Percentiles rank a stretch among this genome's conserved stretches.
phyloP scores from a whole-genome alignment of 2,329 filamentous ascomycete genomes.

The Bimuria novae-zelandiae region DNA sequence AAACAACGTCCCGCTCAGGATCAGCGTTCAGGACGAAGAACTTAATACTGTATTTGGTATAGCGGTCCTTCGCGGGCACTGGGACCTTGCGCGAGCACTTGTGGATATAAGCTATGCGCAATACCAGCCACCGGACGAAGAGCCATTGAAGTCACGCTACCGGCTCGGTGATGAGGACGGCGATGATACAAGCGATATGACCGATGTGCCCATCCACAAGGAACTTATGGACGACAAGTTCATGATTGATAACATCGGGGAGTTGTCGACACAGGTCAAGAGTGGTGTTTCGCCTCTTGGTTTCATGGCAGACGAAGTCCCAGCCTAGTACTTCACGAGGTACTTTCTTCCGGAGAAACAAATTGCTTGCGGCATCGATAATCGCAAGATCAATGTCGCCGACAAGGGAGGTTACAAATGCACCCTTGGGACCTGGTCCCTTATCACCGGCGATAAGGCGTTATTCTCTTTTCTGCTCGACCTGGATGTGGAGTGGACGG shows the following conservation, averaged over 20 bases:
- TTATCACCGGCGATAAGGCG: conserved; percentile 58
- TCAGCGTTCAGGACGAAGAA: conserved; percentile 61
- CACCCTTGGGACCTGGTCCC: conserved; percentile 50
- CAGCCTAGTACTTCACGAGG: conserved; percentile 4
- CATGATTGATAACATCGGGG: conserved; percentile 76
- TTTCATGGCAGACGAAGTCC: conserved; percentile 52
- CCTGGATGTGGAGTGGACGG: conserved; percentile 53
- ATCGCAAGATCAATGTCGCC: conserved; percentile 2
- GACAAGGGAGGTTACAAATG: background rate
- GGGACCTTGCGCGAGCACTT: conserved; percentile 66
- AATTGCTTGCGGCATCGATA: conserved; percentile 13
- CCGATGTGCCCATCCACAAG: conserved; percentile 43
- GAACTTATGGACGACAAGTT: conserved; percentile 69
- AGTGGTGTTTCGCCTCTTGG: conserved; percentile 62
- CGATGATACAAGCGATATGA: conserved; percentile 24
- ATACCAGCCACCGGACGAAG: conserved; percentile 61
- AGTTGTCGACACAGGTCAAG: conserved; percentile 70
- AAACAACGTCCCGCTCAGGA: conserved; percentile 60
- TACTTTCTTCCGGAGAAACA: conserved; percentile 7
- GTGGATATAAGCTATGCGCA: conserved; percentile 73
- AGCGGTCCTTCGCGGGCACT: conserved; percentile 68
- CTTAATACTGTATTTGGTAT: conserved; percentile 68
- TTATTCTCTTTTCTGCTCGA: conserved; percentile 64
- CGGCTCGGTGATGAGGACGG: conserved; percentile 42
- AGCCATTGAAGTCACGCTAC: conserved; percentile 54